Conservation (phyloP, 139 green algal genomes). For the Chlamydomonas eustigma region DNA sequence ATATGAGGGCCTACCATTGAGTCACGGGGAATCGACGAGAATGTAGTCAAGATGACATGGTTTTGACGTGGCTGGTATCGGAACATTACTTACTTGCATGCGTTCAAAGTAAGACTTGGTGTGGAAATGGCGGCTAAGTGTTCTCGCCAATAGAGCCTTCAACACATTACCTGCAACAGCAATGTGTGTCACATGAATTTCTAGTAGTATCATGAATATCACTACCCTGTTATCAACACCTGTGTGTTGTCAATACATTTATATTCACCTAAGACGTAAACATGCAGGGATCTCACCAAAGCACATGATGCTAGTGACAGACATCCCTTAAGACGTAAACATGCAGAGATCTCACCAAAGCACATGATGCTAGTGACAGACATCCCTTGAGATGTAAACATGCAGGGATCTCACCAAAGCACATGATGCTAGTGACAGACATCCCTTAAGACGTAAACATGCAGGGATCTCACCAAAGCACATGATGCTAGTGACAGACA, state of each 20-base stretch:
- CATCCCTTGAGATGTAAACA: background rate
- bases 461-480: background rate
- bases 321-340: background rate
- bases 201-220: background rate
- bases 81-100: background rate
- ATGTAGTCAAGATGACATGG: background rate
- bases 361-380: background rate
- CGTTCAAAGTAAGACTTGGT: background rate
- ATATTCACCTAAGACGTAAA: background rate
- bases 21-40: background rate
- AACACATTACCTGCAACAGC: background rate
- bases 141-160: background rate
- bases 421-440: background rate
- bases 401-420: background rate
- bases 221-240: background rate
- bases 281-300: background rate
- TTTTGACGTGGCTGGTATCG: background rate
- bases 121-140: conserved; percentile 9
- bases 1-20: background rate
- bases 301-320: background rate
- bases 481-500: background rate
- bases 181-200: too few species aligned
- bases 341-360: background rate
- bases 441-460: background rate
- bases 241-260: background rate